Conservation (phyloP, 345 rosid genomes). For the Punica granatum region DNA sequence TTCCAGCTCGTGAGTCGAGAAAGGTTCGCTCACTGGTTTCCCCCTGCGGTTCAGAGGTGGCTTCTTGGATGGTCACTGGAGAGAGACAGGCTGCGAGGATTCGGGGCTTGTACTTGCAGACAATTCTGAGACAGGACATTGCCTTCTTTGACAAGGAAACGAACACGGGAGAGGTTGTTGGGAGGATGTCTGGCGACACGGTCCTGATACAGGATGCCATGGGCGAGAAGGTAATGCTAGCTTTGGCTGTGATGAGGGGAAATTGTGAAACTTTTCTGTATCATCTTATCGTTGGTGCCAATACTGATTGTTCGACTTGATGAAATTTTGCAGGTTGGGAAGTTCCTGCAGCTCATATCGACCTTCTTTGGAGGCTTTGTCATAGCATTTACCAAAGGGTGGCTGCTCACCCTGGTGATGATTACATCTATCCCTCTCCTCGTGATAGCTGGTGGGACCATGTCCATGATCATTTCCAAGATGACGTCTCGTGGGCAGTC, state of each 20-base stretch:
- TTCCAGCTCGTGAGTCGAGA: not conserved
- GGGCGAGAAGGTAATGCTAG: conserved; percentile 71
- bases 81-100: conserved; percentile 81
- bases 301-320: not conserved
- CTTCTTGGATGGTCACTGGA: conserved; percentile 85
- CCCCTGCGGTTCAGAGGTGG: conserved; percentile 44
- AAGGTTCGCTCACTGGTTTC: not conserved
- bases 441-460: conserved; percentile 49
- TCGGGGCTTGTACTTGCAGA: conserved; percentile 56
- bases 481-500: conserved; percentile 50
- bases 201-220: conserved; percentile 91
- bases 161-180: conserved; percentile 82
- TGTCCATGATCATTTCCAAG: conserved; percentile 45
- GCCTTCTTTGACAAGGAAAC: conserved; percentile 72
- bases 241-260: not conserved
- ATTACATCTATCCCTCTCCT: conserved; percentile 58
- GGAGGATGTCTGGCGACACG: conserved; percentile 95
- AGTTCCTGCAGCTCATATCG: conserved; percentile 56
- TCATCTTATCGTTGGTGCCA: not conserved
- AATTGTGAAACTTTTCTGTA: not conserved
- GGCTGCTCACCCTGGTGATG: conserved; percentile 88
- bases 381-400: conserved; percentile 66
- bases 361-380: conserved; percentile 76
- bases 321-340: conserved; percentile 57
- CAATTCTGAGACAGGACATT: conserved; percentile 72